Evolutionary conservation across 108 stramenopile genomes (phyloP), one percentile per base, ranked within the genome.

Genomic region (Cylindrotheca closterium): DNA sequence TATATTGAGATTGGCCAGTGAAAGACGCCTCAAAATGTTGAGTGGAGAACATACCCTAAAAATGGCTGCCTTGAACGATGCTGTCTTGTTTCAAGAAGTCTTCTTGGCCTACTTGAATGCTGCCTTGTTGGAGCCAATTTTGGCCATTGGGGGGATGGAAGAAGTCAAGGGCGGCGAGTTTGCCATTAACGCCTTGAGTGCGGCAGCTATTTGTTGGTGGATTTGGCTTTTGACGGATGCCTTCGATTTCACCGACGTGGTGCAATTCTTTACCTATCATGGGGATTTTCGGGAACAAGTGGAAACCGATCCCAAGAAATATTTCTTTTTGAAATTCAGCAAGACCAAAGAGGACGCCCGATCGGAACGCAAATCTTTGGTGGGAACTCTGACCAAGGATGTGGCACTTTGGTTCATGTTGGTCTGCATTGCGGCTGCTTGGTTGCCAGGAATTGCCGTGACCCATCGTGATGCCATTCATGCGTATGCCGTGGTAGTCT

Each of bases 21-120:
- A 1, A 18, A 25, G 34, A 7, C 21, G 64, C 5, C n/a, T 55
- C 10, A 4, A 65, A 22, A 24, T 28, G 19, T 30, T 55, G 52
- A 2, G 18, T 1, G 64, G 64, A 12, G 21, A 55, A 18, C 64
- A 30, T 42, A 2, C 55, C n/a, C 51, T 65, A 33, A 51, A 55
- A 27, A 54, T 65, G 2, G 23, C 28, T 30, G 34, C 30, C 24
- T 32, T 65, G 30, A 65, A 65, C 31, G 64, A 65, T 65, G 64
- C 47, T 19, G 24, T 2, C 24, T 27, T 65, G 22, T 37, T 30
- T 12, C 50, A 65, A 29, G 64, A 65, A 25, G 64, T 65, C 10
- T 54, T 65, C 29, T 42, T 65, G 52, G 64, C 64, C n/a, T 65
- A 65, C 27, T 26, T 65, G 31, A 65, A 65, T 42, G 64, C 64